phyloP scores from a whole-genome alignment of 257 asterid species.

The Voacanga thouarsii region DNA sequence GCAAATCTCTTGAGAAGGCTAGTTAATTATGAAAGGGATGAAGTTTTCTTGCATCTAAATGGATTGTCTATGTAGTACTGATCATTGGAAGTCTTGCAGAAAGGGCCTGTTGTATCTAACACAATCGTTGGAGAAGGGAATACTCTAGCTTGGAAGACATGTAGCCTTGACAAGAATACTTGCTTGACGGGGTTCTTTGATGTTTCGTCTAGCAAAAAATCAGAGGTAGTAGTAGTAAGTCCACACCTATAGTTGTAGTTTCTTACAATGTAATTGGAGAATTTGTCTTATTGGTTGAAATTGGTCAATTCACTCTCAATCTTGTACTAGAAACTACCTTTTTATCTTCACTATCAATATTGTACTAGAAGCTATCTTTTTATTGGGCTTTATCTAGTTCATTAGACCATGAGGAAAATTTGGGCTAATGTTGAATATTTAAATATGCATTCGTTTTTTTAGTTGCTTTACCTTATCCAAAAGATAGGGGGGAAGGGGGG shows the following conservation, averaged over 20 bases:
- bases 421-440: neutral
- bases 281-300: constrained; percentile 2
- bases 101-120: constrained; percentile 86
- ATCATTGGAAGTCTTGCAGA: too few species aligned
- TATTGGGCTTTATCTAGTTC: neutral
- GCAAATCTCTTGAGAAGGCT: constrained; percentile 95
- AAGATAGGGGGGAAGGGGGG: neutral
- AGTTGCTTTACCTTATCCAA: neutral
- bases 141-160: constrained; percentile 96
- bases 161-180: constrained; percentile 87
- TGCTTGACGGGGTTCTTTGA: constrained; percentile 96
- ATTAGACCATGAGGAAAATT: too few species aligned
- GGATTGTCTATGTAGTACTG: too few species aligned
- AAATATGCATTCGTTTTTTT: neutral
- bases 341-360: too few species aligned
- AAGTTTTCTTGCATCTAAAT: constrained; percentile 5
- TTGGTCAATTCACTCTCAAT: neutral
- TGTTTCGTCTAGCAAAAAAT: constrained; percentile 87
- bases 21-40: constrained; percentile 9
- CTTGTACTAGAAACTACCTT: neutral
- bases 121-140: constrained; percentile 87
- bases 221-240: constrained; percentile 69
- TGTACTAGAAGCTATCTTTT: too few species aligned
- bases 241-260: constrained; percentile 80
- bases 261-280: constrained; percentile 68